A percentile compares a stretch with the other conserved stretches of the same genome.
phyloP scores from a whole-genome alignment of 768 basidiomycete genomes.

The Epithele typhae region DNA sequence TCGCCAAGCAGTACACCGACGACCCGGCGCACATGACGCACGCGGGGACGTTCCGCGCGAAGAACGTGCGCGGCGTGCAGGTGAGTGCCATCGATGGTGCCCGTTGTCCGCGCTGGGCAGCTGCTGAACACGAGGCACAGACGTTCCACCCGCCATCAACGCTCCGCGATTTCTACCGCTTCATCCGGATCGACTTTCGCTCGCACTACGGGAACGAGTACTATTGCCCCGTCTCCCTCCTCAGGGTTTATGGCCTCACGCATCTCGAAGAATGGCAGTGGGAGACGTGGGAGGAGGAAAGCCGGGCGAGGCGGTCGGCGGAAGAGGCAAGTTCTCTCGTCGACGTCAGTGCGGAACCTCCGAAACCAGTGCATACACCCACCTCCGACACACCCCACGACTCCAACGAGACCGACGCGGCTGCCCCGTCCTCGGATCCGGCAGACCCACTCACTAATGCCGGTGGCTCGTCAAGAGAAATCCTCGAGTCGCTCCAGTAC shows the following conservation, averaged over 20 bases:
- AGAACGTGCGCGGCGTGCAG: slow-evolving; percentile 89
- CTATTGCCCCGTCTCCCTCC: slow-evolving; percentile 90
- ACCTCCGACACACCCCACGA: slow-evolving; percentile 1
- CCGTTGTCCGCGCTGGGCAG: neutral
- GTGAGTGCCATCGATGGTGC: slow-evolving; percentile 37
- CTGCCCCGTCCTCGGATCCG: too few species aligned
- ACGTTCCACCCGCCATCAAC: slow-evolving; percentile 76
- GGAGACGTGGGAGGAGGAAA: slow-evolving; percentile 78
- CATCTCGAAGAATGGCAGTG: slow-evolving; percentile 97
- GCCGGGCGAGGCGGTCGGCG: slow-evolving; percentile 29
- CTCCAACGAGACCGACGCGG: neutral
- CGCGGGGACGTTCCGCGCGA: slow-evolving; percentile 82
- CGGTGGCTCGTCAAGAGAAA: neutral
- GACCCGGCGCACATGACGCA: slow-evolving; percentile 41
- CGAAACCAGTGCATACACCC: slow-evolving; percentile 14
- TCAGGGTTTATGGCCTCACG: slow-evolving; percentile 92
- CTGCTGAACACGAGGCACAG: too few species aligned
- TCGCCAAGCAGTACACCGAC: slow-evolving; percentile 39
- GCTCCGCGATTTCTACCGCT: slow-evolving; percentile 84
- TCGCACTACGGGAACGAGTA: slow-evolving; percentile 93
- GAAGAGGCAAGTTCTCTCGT: slow-evolving; percentile 21
- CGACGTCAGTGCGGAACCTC: slow-evolving; percentile 22
- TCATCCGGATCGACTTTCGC: slow-evolving; percentile 89
- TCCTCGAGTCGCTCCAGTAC: neutral
- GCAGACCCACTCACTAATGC: neutral